Evolutionary conservation across 345 rosid species (phyloP), one percentile per base, ranked within the genome.

Genomic region (Firmiana major): DNA sequence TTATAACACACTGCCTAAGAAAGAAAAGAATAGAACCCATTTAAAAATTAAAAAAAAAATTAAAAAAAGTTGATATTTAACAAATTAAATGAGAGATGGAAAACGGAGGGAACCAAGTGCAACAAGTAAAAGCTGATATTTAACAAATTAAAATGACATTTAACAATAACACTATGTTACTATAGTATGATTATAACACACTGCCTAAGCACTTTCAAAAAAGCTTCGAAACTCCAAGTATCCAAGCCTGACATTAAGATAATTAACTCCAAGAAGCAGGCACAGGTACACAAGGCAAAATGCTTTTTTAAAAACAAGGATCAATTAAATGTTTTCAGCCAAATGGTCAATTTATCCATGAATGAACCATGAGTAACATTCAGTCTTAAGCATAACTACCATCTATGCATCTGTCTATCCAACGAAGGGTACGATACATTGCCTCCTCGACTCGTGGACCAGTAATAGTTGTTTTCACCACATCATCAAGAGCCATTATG

Each of bases 401-500:
- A 78, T 85, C 85, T 54, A 92, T 85, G 85, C 97, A 92, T 80
- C 97, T 84, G 81, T 90, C 97, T 74, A 89, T 88, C 97, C 97
- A 92, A 31, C 97, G 94, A 80, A 92, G 91, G 22, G 97, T 92
- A 63, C 92, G 94, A 76, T 88, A 84, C 97, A 88, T 92, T 80
- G 97, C 97, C 79, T 90, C 97, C 84, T 89, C 91, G 73, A 92
- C 86, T 60, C 97, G 85, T 58, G 93, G 94, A 69, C 97, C 97
- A 21, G 89, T 92, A 77, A 86, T 90, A 67, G 94, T 92, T 57
- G 97, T 92, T 83, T 40, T 92, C 48, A 92, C 97, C 24, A 90
- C 97, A 87, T 92, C 97, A 83, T 92, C 94, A 68, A 90, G 94
- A 63, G 97, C 97, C 97, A 92, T 90, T 75, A 92, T 92, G 70